These are phyloP conservation scores for Salvia miltiorrhiza DNA, from an alignment of 257 asterid genomes.

Conservation along the genomic window DNA sequence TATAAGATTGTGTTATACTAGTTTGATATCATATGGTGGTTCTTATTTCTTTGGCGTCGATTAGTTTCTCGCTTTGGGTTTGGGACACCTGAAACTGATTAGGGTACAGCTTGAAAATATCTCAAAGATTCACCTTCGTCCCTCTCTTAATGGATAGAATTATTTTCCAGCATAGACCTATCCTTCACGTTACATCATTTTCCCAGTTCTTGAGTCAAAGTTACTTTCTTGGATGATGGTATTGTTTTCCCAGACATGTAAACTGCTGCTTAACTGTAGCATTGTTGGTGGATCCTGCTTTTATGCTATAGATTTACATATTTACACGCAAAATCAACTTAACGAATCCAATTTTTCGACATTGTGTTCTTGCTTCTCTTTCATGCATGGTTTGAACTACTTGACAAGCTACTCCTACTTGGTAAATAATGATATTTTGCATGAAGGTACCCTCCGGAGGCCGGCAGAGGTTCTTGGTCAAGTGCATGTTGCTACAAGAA, in stretches of 20 bases:
- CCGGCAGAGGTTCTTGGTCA: constrained; percentile 99
- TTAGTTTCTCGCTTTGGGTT: constrained; percentile 8
- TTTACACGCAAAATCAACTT: constrained; percentile 10
- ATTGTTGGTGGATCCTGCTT: neutral
- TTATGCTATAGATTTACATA: constrained; percentile 1
- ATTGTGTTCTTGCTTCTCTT: constrained; percentile 9
- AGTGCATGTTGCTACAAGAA: constrained; percentile 93
- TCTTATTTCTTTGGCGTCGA: constrained; percentile 8
- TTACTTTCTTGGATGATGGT: constrained; percentile 3
- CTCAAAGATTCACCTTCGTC: neutral
- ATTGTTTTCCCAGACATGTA: constrained; percentile 18
- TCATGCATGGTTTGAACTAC: constrained; percentile 15
- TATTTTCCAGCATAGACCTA: neutral
- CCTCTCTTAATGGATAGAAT: neutral
- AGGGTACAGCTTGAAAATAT: neutral
- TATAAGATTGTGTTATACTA: constrained; percentile 1
- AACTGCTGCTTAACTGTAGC: constrained; percentile 15
- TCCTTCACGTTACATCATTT: neutral
- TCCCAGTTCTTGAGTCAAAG: constrained; percentile 17
- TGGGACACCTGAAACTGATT: constrained; percentile 11
- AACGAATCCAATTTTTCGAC: neutral
- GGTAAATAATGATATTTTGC: constrained; percentile 20
- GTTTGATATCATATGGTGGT: constrained; percentile 20
- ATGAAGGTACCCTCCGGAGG: constrained; percentile 79
- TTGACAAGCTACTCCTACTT: constrained; percentile 20